Conservation (phyloP, 441 rosid genomes). For the Flueggea neowawraea region DNA sequence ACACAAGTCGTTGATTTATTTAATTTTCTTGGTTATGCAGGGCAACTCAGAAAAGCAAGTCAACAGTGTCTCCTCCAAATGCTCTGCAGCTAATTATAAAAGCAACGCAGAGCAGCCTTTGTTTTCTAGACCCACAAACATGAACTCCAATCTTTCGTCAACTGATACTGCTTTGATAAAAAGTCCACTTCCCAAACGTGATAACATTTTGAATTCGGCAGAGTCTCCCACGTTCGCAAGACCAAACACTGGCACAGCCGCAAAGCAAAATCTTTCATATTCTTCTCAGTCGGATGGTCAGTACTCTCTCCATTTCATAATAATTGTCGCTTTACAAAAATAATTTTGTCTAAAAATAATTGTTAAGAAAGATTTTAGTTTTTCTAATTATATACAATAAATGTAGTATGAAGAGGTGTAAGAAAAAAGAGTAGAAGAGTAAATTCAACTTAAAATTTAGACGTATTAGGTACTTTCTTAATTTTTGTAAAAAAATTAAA, state of each 20-base stretch:
- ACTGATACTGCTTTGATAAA: conserved; percentile 15
- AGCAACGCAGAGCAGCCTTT: conserved; percentile 18
- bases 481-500: too few species aligned
- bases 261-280: neutral
- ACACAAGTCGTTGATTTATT: too few species aligned
- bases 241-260: conserved; percentile 5
- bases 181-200: too few species aligned
- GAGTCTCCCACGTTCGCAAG: conserved; percentile 48
- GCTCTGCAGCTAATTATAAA: conserved; percentile 7
- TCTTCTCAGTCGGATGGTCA: conserved; percentile 24
- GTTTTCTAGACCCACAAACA: conserved; percentile 40
- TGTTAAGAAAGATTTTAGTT: too few species aligned
- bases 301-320: neutral
- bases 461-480: too few species aligned
- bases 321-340: too few species aligned
- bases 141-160: conserved; percentile 17
- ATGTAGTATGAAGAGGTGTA: too few species aligned
- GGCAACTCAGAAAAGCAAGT: conserved; percentile 5
- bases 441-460: too few species aligned
- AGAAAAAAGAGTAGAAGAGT: too few species aligned
- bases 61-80: conserved; percentile 1
- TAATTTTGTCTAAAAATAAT: too few species aligned
- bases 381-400: too few species aligned
- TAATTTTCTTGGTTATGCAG: conserved; percentile 4
- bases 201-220: neutral